Base-by-base conservation (phyloP, 2,329 filamentous ascomycete species). In the Ambrosiella xylebori region DNA sequence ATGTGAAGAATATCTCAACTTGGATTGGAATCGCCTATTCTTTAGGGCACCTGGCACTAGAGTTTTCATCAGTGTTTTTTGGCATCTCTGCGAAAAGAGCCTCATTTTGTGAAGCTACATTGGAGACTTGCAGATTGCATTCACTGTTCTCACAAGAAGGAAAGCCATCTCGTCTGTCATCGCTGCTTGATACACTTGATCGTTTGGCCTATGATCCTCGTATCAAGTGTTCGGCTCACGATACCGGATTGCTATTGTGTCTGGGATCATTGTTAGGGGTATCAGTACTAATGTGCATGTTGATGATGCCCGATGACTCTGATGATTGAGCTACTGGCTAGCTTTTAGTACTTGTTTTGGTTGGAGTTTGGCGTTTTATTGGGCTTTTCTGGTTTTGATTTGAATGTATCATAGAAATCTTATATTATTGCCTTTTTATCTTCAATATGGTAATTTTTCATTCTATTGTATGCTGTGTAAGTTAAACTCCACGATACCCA, bases 351-450 rank as follows among this genome's bases (percentile, higher is more conserved):
- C 44, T 38, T 35, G 15, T 44, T 54, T 47, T 47, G 12, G 27
- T 36, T 51, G 19, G 39, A 9, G 15, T 7, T 51, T 19, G 3
- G 1, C 27, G 52, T 13, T 39, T 41, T 41, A 38, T 52, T 56
- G 11, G 19, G n/a, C 55, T 49, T 41, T 19, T 41, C 36, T 45
- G 7, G 11, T 44, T 19, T 47, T 56, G 36, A 27, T 59, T 13
- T 53, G 8, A 54, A 9, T 49, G 19, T 37, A 57, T 49, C 39
- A 50, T 57, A 50, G 38, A 15, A n/a, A 39, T 15, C 70, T 47
- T 47, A 15, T 15, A 47, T 7, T 17, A 47, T 47, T 47, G 5
- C 3, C 8, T n/a, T 47, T 17, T n/a, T 7, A 47, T 13, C 8
- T 17, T 47, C 44, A 47, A 13, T 13, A n/a, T 47, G 44, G n/a